phyloP scores from a whole-genome alignment of 2,329 filamentous ascomycete genomes.

The Sporothrix variecibatus region DNA sequence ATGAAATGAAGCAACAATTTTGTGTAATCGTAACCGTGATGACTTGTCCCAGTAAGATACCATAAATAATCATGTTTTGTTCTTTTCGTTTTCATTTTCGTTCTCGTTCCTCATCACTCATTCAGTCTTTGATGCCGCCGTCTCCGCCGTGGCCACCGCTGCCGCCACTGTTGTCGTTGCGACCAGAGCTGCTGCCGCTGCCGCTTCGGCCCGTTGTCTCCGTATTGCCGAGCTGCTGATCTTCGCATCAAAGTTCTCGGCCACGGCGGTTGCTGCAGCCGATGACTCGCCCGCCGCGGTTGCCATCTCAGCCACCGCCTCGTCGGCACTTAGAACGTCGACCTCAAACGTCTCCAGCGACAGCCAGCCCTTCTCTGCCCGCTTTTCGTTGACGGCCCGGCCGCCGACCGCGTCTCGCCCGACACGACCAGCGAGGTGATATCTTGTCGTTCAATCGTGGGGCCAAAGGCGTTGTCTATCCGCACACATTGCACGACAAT shows the following conservation, averaged over 20 bases:
- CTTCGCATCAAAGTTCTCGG: slow-evolving; percentile 73
- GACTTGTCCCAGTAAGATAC: background rate
- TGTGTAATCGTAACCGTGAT: background rate
- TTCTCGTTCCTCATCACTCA: background rate
- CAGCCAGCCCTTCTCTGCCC: slow-evolving; percentile 73
- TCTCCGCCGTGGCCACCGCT: slow-evolving; percentile 1
- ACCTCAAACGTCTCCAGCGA: slow-evolving; percentile 82
- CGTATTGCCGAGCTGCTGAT: slow-evolving; percentile 90
- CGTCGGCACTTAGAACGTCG: slow-evolving; percentile 75
- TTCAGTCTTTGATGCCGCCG: background rate
- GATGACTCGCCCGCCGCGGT: slow-evolving; percentile 36
- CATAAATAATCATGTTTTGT: background rate
- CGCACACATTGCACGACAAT: slow-evolving; percentile 77
- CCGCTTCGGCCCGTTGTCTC: slow-evolving; percentile 45
- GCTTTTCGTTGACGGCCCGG: slow-evolving; percentile 80
- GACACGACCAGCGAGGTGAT: slow-evolving; percentile 85
- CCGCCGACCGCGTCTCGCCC: slow-evolving; percentile 81
- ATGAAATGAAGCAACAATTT: background rate
- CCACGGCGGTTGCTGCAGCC: slow-evolving; percentile 36
- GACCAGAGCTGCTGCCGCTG: background rate
- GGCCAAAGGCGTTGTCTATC: slow-evolving; percentile 86
- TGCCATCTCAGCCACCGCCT: slow-evolving; percentile 47
- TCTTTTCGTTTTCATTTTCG: background rate
- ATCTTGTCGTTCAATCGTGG: slow-evolving; percentile 78
- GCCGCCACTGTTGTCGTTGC: background rate